These are phyloP conservation scores for Sutorius australiensis DNA, from an alignment of 768 basidiomycete genomes.

Conservation along the genomic window DNA sequence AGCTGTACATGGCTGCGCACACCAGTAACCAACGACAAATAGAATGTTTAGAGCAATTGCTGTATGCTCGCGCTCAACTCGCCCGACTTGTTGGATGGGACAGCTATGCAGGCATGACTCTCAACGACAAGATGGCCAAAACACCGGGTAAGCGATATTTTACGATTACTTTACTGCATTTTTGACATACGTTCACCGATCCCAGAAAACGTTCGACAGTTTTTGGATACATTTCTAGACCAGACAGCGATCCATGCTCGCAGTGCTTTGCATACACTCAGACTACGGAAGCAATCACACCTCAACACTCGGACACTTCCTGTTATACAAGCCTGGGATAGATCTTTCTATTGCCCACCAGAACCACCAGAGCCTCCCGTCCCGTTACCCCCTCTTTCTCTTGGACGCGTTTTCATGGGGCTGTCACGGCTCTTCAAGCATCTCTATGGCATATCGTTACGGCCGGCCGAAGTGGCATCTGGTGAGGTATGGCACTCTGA, in stretches of 20 bases:
- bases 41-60: conserved; percentile 67
- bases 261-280: conserved; percentile 64
- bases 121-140: conserved; percentile 97
- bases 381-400: conserved; percentile 69
- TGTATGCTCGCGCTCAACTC: conserved; percentile 75
- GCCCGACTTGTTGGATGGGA: conserved; percentile 80
- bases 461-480: conserved; percentile 59
- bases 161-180: background rate
- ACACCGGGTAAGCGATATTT: conserved; percentile 61
- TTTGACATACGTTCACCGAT: conserved; percentile 1
- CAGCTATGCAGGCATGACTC: conserved; percentile 82
- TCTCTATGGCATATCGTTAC: conserved; percentile 82
- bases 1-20: conserved; percentile 81
- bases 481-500: conserved; percentile 90
- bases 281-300: conserved; percentile 70
- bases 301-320: conserved; percentile 56
- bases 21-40: conserved; percentile 73
- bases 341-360: conserved; percentile 87
- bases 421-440: conserved; percentile 85
- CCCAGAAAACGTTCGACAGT: conserved; percentile 80
- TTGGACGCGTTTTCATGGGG: conserved; percentile 89
- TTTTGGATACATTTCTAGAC: conserved; percentile 75
- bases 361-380: conserved; percentile 73
- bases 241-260: conserved; percentile 78
- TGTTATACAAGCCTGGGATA: conserved; percentile 90